Evolutionary conservation across 2,329 filamentous ascomycete genomes (phyloP), one percentile per base, ranked within the genome.

Genomic region (Arthrobotrys entomopaga): DNA sequence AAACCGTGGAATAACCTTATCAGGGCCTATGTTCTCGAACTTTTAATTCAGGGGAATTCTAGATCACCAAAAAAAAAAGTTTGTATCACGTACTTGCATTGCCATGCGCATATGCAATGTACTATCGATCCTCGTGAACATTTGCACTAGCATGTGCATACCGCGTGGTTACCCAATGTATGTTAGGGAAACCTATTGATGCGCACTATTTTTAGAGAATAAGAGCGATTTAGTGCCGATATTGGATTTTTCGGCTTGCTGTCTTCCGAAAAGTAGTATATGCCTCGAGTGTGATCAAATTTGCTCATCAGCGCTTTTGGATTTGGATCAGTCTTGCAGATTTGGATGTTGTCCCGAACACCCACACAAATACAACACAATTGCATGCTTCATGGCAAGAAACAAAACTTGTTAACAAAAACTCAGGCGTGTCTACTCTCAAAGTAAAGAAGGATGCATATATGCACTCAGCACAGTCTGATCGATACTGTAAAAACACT

Each of bases 221-320:
- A 67, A 66, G 70, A 74, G 70, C 40, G 42, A 48, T 48, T 72
- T 72, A 53, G 22, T 49, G 15, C 22, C 38, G 40, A 48, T 54
- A 48, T 53, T 20, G 53, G 56, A 13, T 10, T 16, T 20, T 50
- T 20, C 46, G 16, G 8, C 7, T 46, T 26, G 26, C 16, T 6
- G n/a, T 49, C 13, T 22, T 6, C 7, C 40, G 19, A 54, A 59
- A 59, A 40, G 56, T 42, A 49, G 61, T 63, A 59, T 52, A 65
- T 63, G 42, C 65, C 70, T 74, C 70, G 52, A 67, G 70, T 66
- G 38, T 34, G 70, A 74, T 60, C 70, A 74, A 74, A 74, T 46
- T 10, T 16, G 70, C 70, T 74, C 70, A 74, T 16, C 22, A 5
- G 4, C 8, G 7, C 24, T 59, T 60, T 40, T 54, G 26, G 22